These are phyloP conservation scores for Citrus trifoliata DNA, from an alignment of 345 rosid genomes.

Conservation along the genomic window DNA sequence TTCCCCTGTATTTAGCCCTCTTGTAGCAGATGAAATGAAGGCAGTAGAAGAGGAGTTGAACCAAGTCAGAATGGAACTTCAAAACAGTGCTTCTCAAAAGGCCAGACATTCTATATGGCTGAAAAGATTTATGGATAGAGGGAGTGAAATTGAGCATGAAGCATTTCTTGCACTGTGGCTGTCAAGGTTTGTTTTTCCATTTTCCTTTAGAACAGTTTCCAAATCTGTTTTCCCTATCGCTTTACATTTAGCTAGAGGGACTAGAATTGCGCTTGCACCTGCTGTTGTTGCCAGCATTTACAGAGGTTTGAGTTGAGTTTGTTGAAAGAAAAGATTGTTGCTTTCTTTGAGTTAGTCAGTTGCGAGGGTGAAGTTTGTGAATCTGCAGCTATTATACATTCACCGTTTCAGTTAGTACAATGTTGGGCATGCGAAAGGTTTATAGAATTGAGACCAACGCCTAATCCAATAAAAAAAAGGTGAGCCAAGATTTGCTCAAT, in stretches of 20 bases:
- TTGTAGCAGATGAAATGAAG: constrained; percentile 21
- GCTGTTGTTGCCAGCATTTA: constrained; percentile 40
- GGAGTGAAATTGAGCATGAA: constrained; percentile 36
- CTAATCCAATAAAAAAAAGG: constrained; percentile 17
- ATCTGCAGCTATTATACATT: constrained; percentile 5
- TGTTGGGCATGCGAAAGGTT: constrained; percentile 47
- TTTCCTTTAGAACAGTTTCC: background rate
- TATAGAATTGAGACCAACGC: constrained; percentile 20
- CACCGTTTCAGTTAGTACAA: constrained; percentile 35
- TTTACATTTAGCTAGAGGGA: constrained; percentile 36
- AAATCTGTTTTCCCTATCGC: constrained; percentile 23
- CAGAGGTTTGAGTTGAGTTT: constrained; percentile 26
- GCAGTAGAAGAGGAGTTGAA: constrained; percentile 12
- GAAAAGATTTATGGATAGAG: constrained; percentile 22
- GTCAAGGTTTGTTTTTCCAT: constrained; percentile 26
- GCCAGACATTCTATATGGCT: background rate
- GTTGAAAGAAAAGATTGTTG: constrained; percentile 16
- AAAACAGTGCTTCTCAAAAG: background rate
- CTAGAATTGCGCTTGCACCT: constrained; percentile 41
- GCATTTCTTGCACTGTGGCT: constrained; percentile 44
- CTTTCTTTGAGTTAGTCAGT: background rate
- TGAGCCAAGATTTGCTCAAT: constrained; percentile 31
- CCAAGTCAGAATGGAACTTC: background rate
- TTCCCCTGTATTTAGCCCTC: constrained; percentile 28
- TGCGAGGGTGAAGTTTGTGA: background rate